phyloP scores from a whole-genome alignment of 2,329 filamentous ascomycete genomes.

The Madurella mycetomatis region DNA sequence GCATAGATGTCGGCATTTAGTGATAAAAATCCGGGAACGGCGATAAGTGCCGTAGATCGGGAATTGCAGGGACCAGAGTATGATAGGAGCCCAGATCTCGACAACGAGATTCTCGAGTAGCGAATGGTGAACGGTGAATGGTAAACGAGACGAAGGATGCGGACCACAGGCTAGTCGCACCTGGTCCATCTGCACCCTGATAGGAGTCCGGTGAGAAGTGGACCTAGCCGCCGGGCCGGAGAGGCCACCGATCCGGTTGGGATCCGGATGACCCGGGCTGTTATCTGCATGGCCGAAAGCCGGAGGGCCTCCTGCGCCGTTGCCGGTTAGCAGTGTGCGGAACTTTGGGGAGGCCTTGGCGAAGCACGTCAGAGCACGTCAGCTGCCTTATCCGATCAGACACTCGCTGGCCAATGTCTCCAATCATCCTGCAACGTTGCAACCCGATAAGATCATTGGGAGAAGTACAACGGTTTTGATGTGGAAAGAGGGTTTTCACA shows the following conservation, averaged over 20 bases:
- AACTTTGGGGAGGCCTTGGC: constrained; percentile 1
- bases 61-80: no score
- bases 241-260: background rate
- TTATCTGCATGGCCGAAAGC: background rate
- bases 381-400: background rate
- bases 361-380: background rate
- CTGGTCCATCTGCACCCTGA: no score
- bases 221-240: no score
- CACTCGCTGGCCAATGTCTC: background rate
- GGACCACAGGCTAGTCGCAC: no score
- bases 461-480: background rate
- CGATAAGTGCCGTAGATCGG: no score
- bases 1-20: no score
- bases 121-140: no score
- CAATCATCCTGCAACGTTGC: background rate
- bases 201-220: no score
- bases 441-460: background rate
- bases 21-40: no score
- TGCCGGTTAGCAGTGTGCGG: background rate
- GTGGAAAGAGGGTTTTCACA: background rate
- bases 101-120: no score
- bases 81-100: no score
- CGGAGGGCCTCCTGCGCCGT: background rate
- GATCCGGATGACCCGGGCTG: background rate
- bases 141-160: no score